Evolutionary conservation across 306 rosid genomes (phyloP).

Genomic region (Hylodesmum podocarpum): DNA sequence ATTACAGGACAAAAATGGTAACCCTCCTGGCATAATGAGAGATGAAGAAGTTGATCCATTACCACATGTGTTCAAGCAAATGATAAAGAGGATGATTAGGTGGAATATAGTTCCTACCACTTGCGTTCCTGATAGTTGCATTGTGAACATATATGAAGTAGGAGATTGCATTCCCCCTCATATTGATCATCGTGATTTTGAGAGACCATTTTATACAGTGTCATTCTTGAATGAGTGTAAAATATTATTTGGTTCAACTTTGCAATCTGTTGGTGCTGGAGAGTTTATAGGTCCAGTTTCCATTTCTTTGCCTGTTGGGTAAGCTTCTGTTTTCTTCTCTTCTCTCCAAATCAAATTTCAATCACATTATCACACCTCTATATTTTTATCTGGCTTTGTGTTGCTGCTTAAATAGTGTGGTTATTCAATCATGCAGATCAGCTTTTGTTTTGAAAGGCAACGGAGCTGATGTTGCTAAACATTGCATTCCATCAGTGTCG

Average conservation of each 20-base stretch:
- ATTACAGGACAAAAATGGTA: constrained; percentile 59
- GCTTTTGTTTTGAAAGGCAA: constrained; percentile 52
- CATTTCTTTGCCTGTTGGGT: constrained; percentile 54
- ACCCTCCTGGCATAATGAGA: constrained; percentile 59
- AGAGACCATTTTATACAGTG: constrained; percentile 52
- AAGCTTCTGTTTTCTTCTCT: background rate
- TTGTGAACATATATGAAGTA: constrained; percentile 68
- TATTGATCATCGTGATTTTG: constrained; percentile 64
- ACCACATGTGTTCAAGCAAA: constrained; percentile 59
- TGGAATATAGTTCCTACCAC: constrained; percentile 51
- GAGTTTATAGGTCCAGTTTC: constrained; percentile 48
- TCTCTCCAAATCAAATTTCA: background rate
- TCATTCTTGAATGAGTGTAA: constrained; percentile 49
- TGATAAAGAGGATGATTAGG: constrained; percentile 54
- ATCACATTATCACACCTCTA: background rate
- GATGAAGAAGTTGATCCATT: constrained; percentile 57
- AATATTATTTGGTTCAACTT: constrained; percentile 47
- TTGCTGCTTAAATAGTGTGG: background rate
- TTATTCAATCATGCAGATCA: constrained; percentile 46
- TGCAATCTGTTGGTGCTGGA: constrained; percentile 37
- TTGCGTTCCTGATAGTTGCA: constrained; percentile 64
- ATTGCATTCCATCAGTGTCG: constrained; percentile 55
- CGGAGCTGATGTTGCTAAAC: constrained; percentile 61
- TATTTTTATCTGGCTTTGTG: background rate
- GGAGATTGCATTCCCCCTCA: constrained; percentile 79